Evolutionary conservation across 805 yeast genomes (phyloP).

Genomic region (Yamadazyma sp.): DNA sequence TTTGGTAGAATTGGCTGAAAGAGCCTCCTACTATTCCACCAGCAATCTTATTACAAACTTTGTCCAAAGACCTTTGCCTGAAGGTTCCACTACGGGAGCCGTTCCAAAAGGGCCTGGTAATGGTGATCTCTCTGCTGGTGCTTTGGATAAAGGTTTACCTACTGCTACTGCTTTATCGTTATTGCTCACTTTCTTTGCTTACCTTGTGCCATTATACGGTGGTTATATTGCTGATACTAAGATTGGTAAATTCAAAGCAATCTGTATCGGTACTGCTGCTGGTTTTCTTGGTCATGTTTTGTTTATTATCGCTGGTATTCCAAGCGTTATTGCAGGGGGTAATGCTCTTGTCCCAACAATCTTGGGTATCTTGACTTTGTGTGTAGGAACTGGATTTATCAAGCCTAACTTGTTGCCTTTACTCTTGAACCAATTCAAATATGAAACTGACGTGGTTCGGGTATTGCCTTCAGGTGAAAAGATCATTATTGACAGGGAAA

Average conservation of each 20-base stretch:
- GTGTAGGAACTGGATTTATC: slow-evolving; percentile 53
- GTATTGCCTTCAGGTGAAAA: slow-evolving; percentile 60
- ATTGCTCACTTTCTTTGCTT: slow-evolving; percentile 49
- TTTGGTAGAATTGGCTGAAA: slow-evolving; percentile 52
- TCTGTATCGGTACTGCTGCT: slow-evolving; percentile 48
- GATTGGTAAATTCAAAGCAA: slow-evolving; percentile 47
- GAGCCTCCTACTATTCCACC: slow-evolving; percentile 54
- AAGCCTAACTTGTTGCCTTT: slow-evolving; percentile 54
- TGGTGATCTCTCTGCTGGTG: slow-evolving; percentile 46
- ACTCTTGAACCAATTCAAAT: slow-evolving; percentile 49
- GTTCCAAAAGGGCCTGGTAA: slow-evolving; percentile 25
- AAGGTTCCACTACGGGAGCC: slow-evolving; percentile 48
- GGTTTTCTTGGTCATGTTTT: slow-evolving; percentile 50
- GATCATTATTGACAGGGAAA: slow-evolving; percentile 55
- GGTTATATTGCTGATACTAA: slow-evolving; percentile 52
- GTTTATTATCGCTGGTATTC: slow-evolving; percentile 50
- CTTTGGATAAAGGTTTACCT: slow-evolving; percentile 46
- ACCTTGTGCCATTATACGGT: slow-evolving; percentile 52
- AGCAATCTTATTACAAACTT: slow-evolving; percentile 47
- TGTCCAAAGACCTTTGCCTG: slow-evolving; percentile 52
- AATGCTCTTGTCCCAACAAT: slow-evolving; percentile 42
- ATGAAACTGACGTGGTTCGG: slow-evolving; percentile 57
- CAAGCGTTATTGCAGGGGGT: slow-evolving; percentile 35
- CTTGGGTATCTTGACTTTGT: slow-evolving; percentile 39
- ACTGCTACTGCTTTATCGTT: slow-evolving; percentile 48